Evolutionary conservation across 805 yeast species (phyloP), one percentile per base, ranked within the genome.

Genomic region (Candida maris): DNA sequence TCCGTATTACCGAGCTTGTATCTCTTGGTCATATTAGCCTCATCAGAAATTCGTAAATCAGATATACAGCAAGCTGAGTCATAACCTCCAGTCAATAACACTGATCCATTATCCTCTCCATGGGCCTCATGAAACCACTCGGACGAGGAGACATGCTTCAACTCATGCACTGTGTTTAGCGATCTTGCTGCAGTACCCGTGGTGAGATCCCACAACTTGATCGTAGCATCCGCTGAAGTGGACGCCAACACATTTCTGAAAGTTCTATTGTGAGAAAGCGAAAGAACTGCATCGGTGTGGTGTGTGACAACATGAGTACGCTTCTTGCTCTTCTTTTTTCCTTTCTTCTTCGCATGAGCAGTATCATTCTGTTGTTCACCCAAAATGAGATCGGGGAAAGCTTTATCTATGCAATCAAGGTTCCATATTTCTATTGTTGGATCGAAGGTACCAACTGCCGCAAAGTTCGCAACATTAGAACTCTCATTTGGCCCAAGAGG

Each of bases 391-490:
- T 89, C 96, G 10, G 98, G 98, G 73, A 85, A 91, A 19, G 95
- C 91, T 54, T 87, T 87, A 50, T 93, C 97, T 23, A 91, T 70
- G 45, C 82, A 79, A 59, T 93, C 98, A 53, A 93, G 68, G 62
- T 93, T 88, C 97, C 97, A 93, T 43, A 93, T 75, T 65, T 93
- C 98, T 61, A 93, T 91, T 56, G 85, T 94, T 27, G 98, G 98
- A 51, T 91, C 97, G 59, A 93, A 91, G 2, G 97, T 85, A 57
- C 97, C 97, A 46, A 93, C 70, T 10, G 98, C 98, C 2, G 95
- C 97, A 62, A 86, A 88, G 62, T 88, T 93, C 8, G 95, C 96
- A 20, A 79, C 64, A 42, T 77, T 73, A 3, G 56, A 47, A 16
- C 63, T 64, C 27, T 66, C 67, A 23, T 67, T 66, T 10, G 62